Evolutionary conservation across 768 basidiomycete species (phyloP).

Genomic region (Asterophora lycoperdoides): DNA sequence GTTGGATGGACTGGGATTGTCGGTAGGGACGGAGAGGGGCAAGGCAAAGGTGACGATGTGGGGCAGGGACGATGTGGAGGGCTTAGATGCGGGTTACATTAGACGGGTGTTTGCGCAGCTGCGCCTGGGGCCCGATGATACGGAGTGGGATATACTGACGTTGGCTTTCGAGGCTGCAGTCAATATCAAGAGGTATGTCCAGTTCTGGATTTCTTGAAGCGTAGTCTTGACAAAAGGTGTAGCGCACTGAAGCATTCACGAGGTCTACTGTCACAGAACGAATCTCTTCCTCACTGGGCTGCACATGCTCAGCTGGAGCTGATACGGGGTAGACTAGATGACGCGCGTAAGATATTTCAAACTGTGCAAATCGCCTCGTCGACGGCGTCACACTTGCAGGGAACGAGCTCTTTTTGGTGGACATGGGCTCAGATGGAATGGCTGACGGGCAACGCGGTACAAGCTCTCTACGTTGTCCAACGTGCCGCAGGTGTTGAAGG

Average conservation of each 20-base stretch:
- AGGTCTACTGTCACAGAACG: slow-evolving; percentile 51
- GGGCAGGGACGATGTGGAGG: slow-evolving; percentile 45
- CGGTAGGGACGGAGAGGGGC: slow-evolving; percentile 16
- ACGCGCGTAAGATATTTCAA: slow-evolving; percentile 76
- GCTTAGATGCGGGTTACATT: slow-evolving; percentile 46
- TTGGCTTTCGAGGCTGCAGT: slow-evolving; percentile 65
- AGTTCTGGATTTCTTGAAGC: neutral
- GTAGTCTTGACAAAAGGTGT: neutral
- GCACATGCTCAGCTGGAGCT: slow-evolving; percentile 73
- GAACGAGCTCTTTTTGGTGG: slow-evolving; percentile 61
- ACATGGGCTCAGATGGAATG: slow-evolving; percentile 86
- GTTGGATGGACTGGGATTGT: slow-evolving; percentile 37
- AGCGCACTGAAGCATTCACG: slow-evolving; percentile 74
- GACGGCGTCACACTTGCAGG: slow-evolving; percentile 29
- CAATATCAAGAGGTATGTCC: slow-evolving; percentile 51
- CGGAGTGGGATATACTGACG: slow-evolving; percentile 61
- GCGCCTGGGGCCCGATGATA: slow-evolving; percentile 42
- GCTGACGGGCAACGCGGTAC: slow-evolving; percentile 48
- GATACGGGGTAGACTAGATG: slow-evolving; percentile 56
- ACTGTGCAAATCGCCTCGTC: slow-evolving; percentile 53
- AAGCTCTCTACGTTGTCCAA: slow-evolving; percentile 50
- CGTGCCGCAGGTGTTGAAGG: slow-evolving; percentile 52
- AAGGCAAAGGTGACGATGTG: slow-evolving; percentile 32
- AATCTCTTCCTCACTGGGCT: slow-evolving; percentile 66
- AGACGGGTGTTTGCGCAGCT: slow-evolving; percentile 59